Conservation (phyloP, 352 stramenopile species). For the Pythium brachiatum region DNA sequence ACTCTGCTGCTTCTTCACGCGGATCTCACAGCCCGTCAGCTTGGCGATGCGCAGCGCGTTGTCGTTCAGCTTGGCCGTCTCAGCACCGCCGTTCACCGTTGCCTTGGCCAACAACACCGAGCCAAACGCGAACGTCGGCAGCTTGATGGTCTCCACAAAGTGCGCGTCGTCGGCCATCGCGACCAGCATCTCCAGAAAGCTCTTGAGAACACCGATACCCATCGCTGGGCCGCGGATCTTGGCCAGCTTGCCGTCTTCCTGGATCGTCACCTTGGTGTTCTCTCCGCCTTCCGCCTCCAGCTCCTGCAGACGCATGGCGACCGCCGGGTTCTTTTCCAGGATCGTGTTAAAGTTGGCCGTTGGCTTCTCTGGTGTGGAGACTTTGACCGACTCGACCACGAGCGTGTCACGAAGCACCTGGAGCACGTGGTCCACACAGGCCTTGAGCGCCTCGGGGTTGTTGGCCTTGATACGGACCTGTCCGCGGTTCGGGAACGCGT, state of each 20-base stretch:
- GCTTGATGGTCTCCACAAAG: conserved; percentile 62
- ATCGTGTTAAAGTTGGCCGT: conserved; percentile 54
- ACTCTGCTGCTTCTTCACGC: conserved; percentile 35
- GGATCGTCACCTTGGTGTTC: conserved; percentile 57
- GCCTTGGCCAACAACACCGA: conserved; percentile 51
- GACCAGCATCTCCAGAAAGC: conserved; percentile 74
- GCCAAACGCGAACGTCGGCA: conserved; percentile 49
- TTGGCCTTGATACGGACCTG: conserved; percentile 70
- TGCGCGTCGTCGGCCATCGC: conserved; percentile 37
- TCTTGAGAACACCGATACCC: conserved; percentile 68
- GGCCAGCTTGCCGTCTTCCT: conserved; percentile 63
- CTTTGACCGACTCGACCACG: conserved; percentile 59
- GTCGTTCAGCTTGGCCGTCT: conserved; percentile 56
- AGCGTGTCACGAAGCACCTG: conserved; percentile 60
- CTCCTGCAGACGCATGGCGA: conserved; percentile 61
- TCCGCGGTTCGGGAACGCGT: conserved; percentile 65
- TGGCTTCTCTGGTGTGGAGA: conserved; percentile 23
- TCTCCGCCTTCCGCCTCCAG: conserved; percentile 71
- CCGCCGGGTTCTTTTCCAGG: conserved; percentile 49
- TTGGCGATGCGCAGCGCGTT: conserved; percentile 73
- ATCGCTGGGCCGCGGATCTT: conserved; percentile 70
- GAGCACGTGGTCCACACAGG: conserved; percentile 59
- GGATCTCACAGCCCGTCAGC: conserved; percentile 75
- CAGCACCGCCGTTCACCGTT: conserved; percentile 11
- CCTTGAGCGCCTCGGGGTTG: conserved; percentile 50